These are phyloP conservation scores for Aspergillus luchuensis DNA, from an alignment of 2,329 filamentous ascomycete genomes.

Conservation along the genomic window DNA sequence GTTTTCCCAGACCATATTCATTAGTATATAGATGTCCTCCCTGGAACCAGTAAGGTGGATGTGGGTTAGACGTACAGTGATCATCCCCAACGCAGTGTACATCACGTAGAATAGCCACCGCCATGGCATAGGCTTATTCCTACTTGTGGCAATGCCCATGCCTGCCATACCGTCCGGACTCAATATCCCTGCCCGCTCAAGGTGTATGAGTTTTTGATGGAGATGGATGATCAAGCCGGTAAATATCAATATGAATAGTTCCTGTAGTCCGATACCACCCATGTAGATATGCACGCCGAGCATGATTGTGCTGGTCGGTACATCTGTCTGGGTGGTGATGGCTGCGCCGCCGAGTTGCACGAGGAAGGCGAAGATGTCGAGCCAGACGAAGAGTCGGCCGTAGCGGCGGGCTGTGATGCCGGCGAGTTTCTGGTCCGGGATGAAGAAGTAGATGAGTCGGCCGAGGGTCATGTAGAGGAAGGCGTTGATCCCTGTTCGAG, in stretches of 20 bases:
- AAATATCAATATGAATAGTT: slow-evolving; percentile 55
- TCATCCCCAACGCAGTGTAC: slow-evolving; percentile 46
- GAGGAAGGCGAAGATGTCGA: slow-evolving; percentile 50
- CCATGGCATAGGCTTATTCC: slow-evolving; percentile 21
- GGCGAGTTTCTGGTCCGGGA: slow-evolving; percentile 36
- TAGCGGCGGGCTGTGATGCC: slow-evolving; percentile 42
- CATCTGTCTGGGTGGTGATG: slow-evolving; percentile 35
- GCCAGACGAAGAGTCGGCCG: slow-evolving; percentile 47
- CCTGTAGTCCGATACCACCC: slow-evolving; percentile 56
- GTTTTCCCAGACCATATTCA: neutral
- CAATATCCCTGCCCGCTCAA: slow-evolving; percentile 29
- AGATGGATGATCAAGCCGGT: slow-evolving; percentile 44
- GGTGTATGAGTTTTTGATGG: slow-evolving; percentile 32
- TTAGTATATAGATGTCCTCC: fast-evolving
- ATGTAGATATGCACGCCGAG: slow-evolving; percentile 55
- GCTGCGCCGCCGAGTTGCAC: slow-evolving; percentile 46
- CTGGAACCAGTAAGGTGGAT: too few relatives aligned
- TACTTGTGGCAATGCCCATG: slow-evolving; percentile 3
- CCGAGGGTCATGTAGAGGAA: slow-evolving; percentile 48
- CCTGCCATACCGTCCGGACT: slow-evolving; percentile 9
- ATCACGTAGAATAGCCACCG: slow-evolving; percentile 41
- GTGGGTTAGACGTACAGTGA: slow-evolving; percentile 37
- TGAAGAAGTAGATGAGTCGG: slow-evolving; percentile 45
- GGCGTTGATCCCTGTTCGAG: slow-evolving; percentile 45
- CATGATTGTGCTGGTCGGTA: slow-evolving; percentile 30